Conservation (phyloP, 345 rosid genomes). For the Erodium maritimum region DNA sequence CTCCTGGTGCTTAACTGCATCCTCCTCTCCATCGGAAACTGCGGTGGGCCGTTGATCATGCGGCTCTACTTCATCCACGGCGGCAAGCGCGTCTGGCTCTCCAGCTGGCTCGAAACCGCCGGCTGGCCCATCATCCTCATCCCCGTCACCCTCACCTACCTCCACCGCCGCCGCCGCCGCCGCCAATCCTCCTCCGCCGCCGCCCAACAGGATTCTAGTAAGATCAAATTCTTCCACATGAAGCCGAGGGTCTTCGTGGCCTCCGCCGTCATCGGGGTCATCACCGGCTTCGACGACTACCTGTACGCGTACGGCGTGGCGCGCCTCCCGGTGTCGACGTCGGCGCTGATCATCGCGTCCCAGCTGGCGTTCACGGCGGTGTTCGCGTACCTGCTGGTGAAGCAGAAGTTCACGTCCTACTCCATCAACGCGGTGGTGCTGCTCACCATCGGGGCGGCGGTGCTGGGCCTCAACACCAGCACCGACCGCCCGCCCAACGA, state of each 20-base stretch:
- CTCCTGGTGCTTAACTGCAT: conserved; percentile 40
- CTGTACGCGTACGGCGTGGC: conserved; percentile 57
- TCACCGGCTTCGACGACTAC: conserved; percentile 56
- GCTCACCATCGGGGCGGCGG: conserved; percentile 54
- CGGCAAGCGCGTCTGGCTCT: conserved; percentile 60
- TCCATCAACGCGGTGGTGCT: conserved; percentile 51
- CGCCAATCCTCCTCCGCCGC: too few species aligned
- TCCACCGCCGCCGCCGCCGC: conserved; percentile 29
- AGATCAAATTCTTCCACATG: conserved; percentile 14
- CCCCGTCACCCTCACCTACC: conserved; percentile 34
- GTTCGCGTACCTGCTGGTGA: conserved; percentile 61
- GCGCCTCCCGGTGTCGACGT: conserved; percentile 62
- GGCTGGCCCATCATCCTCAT: conserved; percentile 48
- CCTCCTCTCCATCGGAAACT: conserved; percentile 45
- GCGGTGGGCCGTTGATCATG: conserved; percentile 57
- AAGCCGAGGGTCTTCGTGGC: conserved; percentile 20
- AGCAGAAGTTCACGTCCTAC: conserved; percentile 48
- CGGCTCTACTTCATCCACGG: conserved; percentile 77
- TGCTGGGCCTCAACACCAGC: conserved; percentile 41
- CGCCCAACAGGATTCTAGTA: too few species aligned
- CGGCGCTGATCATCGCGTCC: conserved; percentile 49
- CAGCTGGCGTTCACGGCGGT: conserved; percentile 64
- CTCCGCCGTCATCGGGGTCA: conserved; percentile 31
- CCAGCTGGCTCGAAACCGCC: conserved; percentile 57
- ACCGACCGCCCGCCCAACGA: conserved; percentile 43